Percentiles rank a stretch among this genome's conserved stretches.
These are phyloP conservation scores for Immersiella caudata DNA, from an alignment of 495 filamentous ascomycete genomes.

Conservation along the genomic window DNA sequence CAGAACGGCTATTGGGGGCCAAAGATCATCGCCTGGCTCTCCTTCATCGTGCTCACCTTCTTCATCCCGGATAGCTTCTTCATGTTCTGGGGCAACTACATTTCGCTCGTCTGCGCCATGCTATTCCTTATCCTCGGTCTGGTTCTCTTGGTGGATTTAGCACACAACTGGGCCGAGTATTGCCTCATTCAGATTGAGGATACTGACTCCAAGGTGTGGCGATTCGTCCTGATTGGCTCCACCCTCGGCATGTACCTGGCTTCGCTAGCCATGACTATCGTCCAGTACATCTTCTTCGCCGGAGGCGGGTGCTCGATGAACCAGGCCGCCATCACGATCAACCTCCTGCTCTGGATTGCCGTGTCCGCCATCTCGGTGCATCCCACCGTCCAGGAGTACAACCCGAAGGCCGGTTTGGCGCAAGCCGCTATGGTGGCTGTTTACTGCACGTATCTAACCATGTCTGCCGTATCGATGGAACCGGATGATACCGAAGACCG, in stretches of 20 bases:
- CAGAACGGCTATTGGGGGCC: constrained; percentile 95
- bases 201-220: constrained; percentile 81
- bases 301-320: constrained; percentile 86
- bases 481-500: constrained; percentile 76
- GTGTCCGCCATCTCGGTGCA: constrained; percentile 87
- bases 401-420: constrained; percentile 88
- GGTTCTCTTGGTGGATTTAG: constrained; percentile 90
- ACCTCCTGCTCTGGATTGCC: constrained; percentile 79
- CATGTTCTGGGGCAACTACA: constrained; percentile 92
- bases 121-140: constrained; percentile 92
- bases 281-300: constrained; percentile 98
- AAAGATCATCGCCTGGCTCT: constrained; percentile 79
- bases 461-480: constrained; percentile 98
- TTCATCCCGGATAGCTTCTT: constrained; percentile 96
- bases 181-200: constrained; percentile 93
- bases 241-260: constrained; percentile 92
- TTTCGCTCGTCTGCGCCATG: constrained; percentile 85
- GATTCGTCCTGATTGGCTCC: constrained; percentile 83
- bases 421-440: constrained; percentile 97
- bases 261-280: constrained; percentile 86
- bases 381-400: constrained; percentile 86
- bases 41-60: constrained; percentile 85
- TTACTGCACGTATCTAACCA: constrained; percentile 98
- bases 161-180: constrained; percentile 97
- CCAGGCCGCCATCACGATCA: constrained; percentile 77